Evolutionary conservation across 441 rosid genomes (phyloP).

Genomic region (Adansonia rubrostipa): DNA sequence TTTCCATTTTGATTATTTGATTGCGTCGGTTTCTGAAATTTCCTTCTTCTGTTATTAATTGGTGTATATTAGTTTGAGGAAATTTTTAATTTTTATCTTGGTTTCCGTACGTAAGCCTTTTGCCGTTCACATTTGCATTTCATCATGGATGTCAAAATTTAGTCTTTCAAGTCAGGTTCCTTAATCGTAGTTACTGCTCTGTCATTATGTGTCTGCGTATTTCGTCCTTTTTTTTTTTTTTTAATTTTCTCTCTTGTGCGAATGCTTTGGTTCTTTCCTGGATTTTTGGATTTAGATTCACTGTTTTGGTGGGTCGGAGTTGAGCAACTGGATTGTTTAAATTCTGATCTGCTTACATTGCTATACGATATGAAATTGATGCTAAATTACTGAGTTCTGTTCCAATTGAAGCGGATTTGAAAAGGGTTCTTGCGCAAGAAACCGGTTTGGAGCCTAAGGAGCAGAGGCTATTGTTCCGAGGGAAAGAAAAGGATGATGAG

Average conservation of each 20-base stretch:
- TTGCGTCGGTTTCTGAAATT: constrained; percentile 1
- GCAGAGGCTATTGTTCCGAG: constrained; percentile 59
- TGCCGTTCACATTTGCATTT: constrained; percentile 4
- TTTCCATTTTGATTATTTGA: constrained; percentile 13
- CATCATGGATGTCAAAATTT: not conserved
- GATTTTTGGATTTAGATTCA: constrained; percentile 9
- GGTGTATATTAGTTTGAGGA: not conserved
- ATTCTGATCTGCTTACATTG: constrained; percentile 12
- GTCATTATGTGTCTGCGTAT: constrained; percentile 12
- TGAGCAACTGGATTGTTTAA: constrained; percentile 11
- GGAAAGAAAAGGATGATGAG: constrained; percentile 56
- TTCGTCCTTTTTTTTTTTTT: not conserved
- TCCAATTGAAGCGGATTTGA: constrained; percentile 55
- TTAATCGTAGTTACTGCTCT: not conserved
- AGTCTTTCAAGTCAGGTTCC: not conserved
- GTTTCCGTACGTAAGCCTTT: not conserved
- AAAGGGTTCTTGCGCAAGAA: constrained; percentile 43
- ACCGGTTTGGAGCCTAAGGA: constrained; percentile 54
- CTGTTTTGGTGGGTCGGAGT: not conserved
- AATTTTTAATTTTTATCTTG: constrained; percentile 12
- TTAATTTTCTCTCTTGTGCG: not conserved
- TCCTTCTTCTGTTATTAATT: not conserved
- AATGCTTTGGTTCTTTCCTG: not conserved
- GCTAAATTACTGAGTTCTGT: constrained; percentile 25
- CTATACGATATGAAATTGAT: constrained; percentile 23